phyloP scores from a whole-genome alignment of 2,329 filamentous ascomycete species.

The Cordyceps militaris region DNA sequence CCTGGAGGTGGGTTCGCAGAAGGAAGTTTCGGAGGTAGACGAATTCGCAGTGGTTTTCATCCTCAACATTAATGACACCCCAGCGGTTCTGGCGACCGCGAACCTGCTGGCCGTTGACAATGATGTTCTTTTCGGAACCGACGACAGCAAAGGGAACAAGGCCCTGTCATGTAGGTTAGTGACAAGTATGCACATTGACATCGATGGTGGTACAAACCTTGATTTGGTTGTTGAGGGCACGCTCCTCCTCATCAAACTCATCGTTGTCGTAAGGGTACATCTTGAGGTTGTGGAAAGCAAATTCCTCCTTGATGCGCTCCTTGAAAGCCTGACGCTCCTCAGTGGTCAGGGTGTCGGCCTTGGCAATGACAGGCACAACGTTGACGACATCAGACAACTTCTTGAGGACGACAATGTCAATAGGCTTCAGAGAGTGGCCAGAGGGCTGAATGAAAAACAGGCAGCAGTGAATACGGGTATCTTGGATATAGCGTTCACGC shows the following conservation, averaged over 20 bases:
- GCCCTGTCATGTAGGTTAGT: constrained; percentile 49
- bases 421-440: constrained; percentile 95
- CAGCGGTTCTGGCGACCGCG: constrained; percentile 97
- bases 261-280: constrained; percentile 99
- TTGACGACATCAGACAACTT: constrained; percentile 99
- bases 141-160: constrained; percentile 97
- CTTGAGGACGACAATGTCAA: constrained; percentile 99
- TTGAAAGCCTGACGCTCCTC: constrained; percentile 97
- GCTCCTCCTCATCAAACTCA: constrained; percentile 96
- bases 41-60: constrained; percentile 99
- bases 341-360: constrained; percentile 90
- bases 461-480: constrained; percentile 98
- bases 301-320: constrained; percentile 99
- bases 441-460: constrained; percentile 99
- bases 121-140: constrained; percentile 95
- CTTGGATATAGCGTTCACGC: constrained; percentile 97
- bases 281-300: constrained; percentile 98
- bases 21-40: constrained; percentile 98
- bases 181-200: background rate
- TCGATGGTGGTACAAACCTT: constrained; percentile 57
- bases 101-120: constrained; percentile 95
- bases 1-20: constrained; percentile 94
- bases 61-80: constrained; percentile 99
- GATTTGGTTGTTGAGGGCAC: constrained; percentile 86
- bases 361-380: constrained; percentile 96